A percentile compares a stretch with the other conserved stretches of the same genome.
Evolutionary conservation across 2,329 filamentous ascomycete species (phyloP).

Genomic region (Emericellopsis atlantica): DNA sequence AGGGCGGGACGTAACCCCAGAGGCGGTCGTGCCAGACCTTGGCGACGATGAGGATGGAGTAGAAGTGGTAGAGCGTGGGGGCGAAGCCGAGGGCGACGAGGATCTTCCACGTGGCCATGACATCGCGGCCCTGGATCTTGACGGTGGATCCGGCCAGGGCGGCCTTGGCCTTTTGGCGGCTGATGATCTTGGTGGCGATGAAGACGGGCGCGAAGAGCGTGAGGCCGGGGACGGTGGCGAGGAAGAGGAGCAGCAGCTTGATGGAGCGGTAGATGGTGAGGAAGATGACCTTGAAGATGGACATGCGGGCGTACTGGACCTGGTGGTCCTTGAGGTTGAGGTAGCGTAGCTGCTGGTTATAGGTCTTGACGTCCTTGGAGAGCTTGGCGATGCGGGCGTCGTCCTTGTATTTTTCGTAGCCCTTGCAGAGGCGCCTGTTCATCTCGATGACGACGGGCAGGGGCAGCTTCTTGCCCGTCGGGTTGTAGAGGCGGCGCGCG

Average conservation of each 20-base stretch:
- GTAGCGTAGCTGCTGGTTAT: slow-evolving; percentile 77
- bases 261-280: slow-evolving; percentile 67
- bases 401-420: slow-evolving; percentile 86
- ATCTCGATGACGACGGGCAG: slow-evolving; percentile 88
- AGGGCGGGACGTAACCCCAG: slow-evolving; percentile 68
- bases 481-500: slow-evolving; percentile 83
- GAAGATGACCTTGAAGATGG: slow-evolving; percentile 60
- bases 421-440: slow-evolving; percentile 79
- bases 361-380: slow-evolving; percentile 63
- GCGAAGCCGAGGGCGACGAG: slow-evolving; percentile 77
- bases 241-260: slow-evolving; percentile 64
- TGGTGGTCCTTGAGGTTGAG: slow-evolving; percentile 88
- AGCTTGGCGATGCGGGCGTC: slow-evolving; percentile 71
- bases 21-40: slow-evolving; percentile 74
- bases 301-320: slow-evolving; percentile 81
- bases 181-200: slow-evolving; percentile 71
- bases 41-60: slow-evolving; percentile 60
- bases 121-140: slow-evolving; percentile 78
- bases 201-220: slow-evolving; percentile 84
- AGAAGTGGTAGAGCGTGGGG: slow-evolving; percentile 70
- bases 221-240: slow-evolving; percentile 76
- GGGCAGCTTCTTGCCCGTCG: slow-evolving; percentile 85
- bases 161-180: slow-evolving; percentile 67
- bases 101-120: slow-evolving; percentile 90
- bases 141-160: slow-evolving; percentile 77